These are phyloP conservation scores for Nelumbo lutea DNA, from an alignment of 164 flowering plant genomes.

Conservation along the genomic window DNA sequence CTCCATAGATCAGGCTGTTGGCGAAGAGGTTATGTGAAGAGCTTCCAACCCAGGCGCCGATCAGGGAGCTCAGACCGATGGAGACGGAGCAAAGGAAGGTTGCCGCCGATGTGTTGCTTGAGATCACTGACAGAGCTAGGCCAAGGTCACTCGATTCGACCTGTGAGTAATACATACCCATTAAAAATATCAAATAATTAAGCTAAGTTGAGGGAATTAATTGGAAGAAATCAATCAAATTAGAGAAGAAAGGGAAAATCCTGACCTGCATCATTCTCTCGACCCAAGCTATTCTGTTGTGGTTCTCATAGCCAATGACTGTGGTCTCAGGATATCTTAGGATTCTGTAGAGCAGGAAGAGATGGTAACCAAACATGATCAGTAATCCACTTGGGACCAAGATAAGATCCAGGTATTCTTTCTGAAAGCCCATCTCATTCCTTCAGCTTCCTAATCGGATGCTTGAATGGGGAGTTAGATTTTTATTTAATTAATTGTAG, in stretches of 20 bases:
- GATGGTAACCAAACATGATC: conserved; percentile 58
- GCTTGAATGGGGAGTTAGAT: too few relatives aligned
- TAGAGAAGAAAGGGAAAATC: background rate
- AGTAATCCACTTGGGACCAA: conserved; percentile 59
- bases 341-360: conserved; percentile 50
- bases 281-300: conserved; percentile 63
- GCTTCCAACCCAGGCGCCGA: conserved; percentile 63
- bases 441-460: too few relatives aligned
- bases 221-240: background rate
- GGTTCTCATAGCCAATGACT: conserved; percentile 67
- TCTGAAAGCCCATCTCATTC: conserved; percentile 29
- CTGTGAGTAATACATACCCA: conserved; percentile 18
- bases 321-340: conserved; percentile 40
- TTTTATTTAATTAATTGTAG: too few relatives aligned
- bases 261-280: conserved; percentile 56
- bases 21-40: conserved; percentile 30
- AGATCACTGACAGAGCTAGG: conserved; percentile 34
- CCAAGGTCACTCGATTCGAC: conserved; percentile 27
- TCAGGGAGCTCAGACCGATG: conserved; percentile 49
- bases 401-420: conserved; percentile 50
- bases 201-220: background rate
- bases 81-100: conserved; percentile 44
- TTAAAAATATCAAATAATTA: background rate
- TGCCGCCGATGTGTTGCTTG: conserved; percentile 43
- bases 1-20: conserved; percentile 40